Evolutionary conservation across 257 asterid species (phyloP), one percentile per base, ranked within the genome.

Genomic region (Gentiana macrophylla): DNA sequence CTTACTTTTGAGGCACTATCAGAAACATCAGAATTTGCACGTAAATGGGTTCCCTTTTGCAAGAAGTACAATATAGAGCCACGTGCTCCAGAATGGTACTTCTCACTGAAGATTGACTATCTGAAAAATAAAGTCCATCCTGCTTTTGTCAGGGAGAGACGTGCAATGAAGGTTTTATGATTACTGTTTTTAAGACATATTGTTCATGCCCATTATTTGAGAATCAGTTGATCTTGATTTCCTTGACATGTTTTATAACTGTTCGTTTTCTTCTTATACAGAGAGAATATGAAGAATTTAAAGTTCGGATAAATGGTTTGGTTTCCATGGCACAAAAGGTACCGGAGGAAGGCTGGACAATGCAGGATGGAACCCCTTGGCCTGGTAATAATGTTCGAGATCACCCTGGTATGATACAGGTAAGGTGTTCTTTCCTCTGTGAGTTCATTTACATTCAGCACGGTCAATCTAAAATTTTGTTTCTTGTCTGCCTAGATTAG

Each of bases 381-480:
- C 97, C 97, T 12, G 97, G 97, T 67, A 89, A 89, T 74, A 79
- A 65, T 77, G 97, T 89, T 62, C 60, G 90, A 61, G 97, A 86
- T 68, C 97, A 89, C 72, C 95, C 97, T 59, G 97, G 94, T 64
- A 89, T 89, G 95, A 89, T 86, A 64, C 97, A 89, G 95, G 97
- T 86, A 62, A 65, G 86, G 56, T 48, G 24, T 48, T 32, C 53
- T 34, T 54, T 24, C 2, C 32, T 44, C 3, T 48, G 12, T 3
- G 15, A 37, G 48, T 36, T 12, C 8, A 10, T 9, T 41, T 8
- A 24, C 24, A 24, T 24, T 24, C 24, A 24, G 24, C 24, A 24
- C 24, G 24, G 24, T 24, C 24, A 24, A 24, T 24, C 24, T 1
- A 10, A 44, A 4, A 44, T 59, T 35, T 34, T 12, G 48, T 44